A percentile compares a stretch with the other conserved stretches of the same genome.
These are phyloP conservation scores for Kentomonas sorsogonicus DNA, from an alignment of 208 protist species.

Conservation along the genomic window DNA sequence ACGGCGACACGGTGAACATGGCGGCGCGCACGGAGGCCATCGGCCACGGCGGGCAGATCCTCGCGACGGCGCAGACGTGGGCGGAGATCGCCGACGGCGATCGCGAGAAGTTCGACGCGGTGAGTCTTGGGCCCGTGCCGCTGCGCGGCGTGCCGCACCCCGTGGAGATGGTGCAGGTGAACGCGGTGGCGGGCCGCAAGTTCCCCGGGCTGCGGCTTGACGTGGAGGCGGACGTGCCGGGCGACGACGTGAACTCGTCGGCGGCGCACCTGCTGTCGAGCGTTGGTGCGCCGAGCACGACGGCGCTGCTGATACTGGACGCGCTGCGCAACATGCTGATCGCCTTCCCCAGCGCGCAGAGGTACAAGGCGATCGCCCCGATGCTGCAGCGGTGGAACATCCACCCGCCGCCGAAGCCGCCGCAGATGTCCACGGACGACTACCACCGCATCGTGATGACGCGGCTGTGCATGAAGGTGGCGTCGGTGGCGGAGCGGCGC, in stretches of 20 bases:
- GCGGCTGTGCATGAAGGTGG: too few species aligned
- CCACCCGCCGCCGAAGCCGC: too few species aligned
- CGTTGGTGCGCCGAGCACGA: conserved; percentile 4
- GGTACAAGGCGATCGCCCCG: too few species aligned
- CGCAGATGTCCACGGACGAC: too few species aligned
- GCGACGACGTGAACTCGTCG: too few species aligned
- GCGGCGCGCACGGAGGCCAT: conserved; percentile 46
- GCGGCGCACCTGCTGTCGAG: background rate
- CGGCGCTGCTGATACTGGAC: too few species aligned
- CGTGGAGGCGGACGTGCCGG: conserved; percentile 1
- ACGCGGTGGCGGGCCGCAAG: background rate
- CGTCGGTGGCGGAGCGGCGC: too few species aligned
- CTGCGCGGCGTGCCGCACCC: conserved; percentile 16
- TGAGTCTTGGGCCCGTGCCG: conserved; percentile 5
- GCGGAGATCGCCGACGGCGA: conserved; percentile 1
- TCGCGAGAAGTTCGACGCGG: conserved; percentile 9
- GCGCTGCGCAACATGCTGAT: conserved; percentile 16
- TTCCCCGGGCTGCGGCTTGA: conserved; percentile 2
- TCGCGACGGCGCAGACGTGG: background rate
- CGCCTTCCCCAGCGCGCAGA: conserved; percentile 11
- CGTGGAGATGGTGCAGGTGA: conserved; percentile 16
- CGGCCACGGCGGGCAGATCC: conserved; percentile 52
- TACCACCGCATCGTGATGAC: too few species aligned
- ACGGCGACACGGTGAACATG: conserved; percentile 63
- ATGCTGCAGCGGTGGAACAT: too few species aligned